phyloP scores from a whole-genome alignment of 164 flowering plant genomes.

The Stephania japonica region DNA sequence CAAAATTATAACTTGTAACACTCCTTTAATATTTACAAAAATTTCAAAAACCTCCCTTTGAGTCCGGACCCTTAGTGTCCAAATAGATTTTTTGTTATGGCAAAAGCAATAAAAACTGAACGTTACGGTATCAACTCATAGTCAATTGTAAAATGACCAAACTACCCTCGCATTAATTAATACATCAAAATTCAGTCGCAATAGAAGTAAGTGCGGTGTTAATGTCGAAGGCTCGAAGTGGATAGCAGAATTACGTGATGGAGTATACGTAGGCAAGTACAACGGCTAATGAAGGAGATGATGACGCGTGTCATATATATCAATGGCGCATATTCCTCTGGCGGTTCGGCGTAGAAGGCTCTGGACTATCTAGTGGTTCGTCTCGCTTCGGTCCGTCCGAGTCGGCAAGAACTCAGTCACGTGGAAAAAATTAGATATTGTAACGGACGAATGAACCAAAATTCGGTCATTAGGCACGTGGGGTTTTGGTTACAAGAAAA shows the following conservation, averaged over 20 bases:
- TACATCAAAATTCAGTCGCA: not conserved
- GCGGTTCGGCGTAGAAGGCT: not conserved
- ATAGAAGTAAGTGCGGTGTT: not conserved
- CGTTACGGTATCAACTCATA: no score
- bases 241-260: not conserved
- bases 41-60: no score
- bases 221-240: not conserved
- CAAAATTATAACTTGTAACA: no score
- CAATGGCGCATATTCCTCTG: not conserved
- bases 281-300: slow-evolving; percentile 2
- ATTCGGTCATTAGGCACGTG: not conserved
- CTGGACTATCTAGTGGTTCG: not conserved
- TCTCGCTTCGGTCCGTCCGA: not conserved
- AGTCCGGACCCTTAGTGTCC: no score
- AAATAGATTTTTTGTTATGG: no score
- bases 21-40: no score
- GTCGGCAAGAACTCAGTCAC: not conserved
- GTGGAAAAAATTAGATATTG: not conserved
- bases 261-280: not conserved
- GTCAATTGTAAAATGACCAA: no score
- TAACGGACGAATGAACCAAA: not conserved
- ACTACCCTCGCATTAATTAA: not conserved
- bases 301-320: not conserved
- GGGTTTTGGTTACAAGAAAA: not conserved
- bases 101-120: no score